Base-by-base conservation (phyloP, 1,284 basidiomycete species). In the Boletus semigastroideus region DNA sequence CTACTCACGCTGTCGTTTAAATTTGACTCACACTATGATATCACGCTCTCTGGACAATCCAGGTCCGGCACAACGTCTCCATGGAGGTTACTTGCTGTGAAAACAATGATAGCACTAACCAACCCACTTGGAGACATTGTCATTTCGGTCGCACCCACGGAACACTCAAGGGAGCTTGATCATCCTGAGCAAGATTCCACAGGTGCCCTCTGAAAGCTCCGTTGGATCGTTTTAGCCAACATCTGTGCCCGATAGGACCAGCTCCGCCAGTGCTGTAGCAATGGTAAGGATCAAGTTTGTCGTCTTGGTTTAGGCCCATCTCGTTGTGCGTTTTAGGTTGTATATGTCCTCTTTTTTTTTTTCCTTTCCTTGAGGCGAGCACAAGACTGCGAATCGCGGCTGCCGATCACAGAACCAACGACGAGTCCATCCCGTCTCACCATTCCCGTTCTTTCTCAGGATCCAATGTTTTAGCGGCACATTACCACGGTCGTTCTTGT, bases 51-150 rank as follows among this genome's bases (percentile, higher is more conserved):
- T 30, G 14, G 25, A 33, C 4, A n/a, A 34, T 41, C 33, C 37
- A 43, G 19, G 37, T 41, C 40, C 5, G 37, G 43, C 11, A 54
- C 43, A 60, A 54, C 16, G 38, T 61, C 28, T 41, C 59, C 52
- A 44, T 27, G 34, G 43, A 10, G 30, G 36, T 25, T 34, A 28
- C 42, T 50, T 42, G 37, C 31, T 17, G 30, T n/a, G 20, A 40
- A 46, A 34, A 48, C 28, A 30, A 48, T 1, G 22, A 39, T 13
- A 6, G 19, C 13, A 30, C 42, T 27, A 25, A 16, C 6, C 6
- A 4, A 12, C 3, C 16, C 4, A 25, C 28, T 28, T 59, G 37
- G 57, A 50, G 30, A 56, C 16, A 27, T 41, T 56, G 38, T 53
- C 22, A 5, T 33, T 9, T 31, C 20, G n/a, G 28, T 6, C 40